Evolutionary conservation across 2,329 filamentous ascomycete genomes (phyloP), one percentile per base, ranked within the genome.

Genomic region (Penicillium sp.): DNA sequence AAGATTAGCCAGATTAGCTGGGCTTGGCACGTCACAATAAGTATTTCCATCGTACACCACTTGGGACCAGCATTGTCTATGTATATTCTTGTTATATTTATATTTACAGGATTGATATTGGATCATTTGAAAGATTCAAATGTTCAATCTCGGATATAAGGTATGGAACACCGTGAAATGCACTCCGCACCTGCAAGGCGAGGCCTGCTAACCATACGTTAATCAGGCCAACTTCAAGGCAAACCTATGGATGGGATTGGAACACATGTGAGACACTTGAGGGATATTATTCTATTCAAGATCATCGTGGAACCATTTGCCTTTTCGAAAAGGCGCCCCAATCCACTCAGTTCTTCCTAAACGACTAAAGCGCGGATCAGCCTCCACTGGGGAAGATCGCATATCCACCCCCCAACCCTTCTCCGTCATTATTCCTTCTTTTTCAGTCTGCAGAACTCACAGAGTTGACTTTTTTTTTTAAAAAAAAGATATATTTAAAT

Each of bases 301-400:
- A 51, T 54, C 52, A 49, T n/a, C 52, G 35, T 54, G 36, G 52
- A 21, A 42, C 52, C 44, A 21, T 31, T 51, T 55, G 48, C 53
- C 48, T 56, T 35, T 51, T 42, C 12, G 38, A 44, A 29, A 52
- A 51, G 31, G 31, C 38, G 36, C 49, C 50, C 49, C 50, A 43
- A 45, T 44, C 39, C 33, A 53, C 50, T 2, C 39, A 58, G 55
- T 51, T 48, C 47, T 53, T 50, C 23, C 49, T 51, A 50, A 27
- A 50, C 44, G 47, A 56, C 53, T 61, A 57, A 51, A 58, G 36
- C 48, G 64, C 62, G 59, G 62, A 65, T 66, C 64, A 61, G 60
- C 62, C 62, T 63, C 62, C 63, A 65, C 63, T 39, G 57, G 53
- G 61, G 61, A 52, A 58, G 58, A 63, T 61, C 63, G 23, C 52